Evolutionary conservation across 2,329 filamentous ascomycete genomes (phyloP), one percentile per base, ranked within the genome.

Genomic region (Aspergillus sergii): DNA sequence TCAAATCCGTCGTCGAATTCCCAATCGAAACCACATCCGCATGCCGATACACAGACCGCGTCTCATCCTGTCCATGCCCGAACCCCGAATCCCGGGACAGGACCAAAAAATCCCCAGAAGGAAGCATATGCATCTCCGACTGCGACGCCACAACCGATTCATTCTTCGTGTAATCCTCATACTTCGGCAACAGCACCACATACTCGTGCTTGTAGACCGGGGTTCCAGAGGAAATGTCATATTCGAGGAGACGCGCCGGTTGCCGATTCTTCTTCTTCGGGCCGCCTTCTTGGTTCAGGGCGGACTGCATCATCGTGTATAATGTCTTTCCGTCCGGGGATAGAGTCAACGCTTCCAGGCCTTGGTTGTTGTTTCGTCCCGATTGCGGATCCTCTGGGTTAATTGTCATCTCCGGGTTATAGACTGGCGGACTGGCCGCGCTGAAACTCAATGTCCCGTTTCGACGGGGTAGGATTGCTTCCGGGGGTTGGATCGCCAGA

Each of bases 341-440:
- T n/a, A 85, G 76, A 0, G 88, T 89, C 56, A 93, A 76, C 0
- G 87, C 89, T 75, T 93, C 90, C 56, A 92, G 86, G n/a, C 90
- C 90, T 73, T 91, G 89, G 75, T 93, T 93, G 75, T 93, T 92
- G 60, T 84, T 81, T 23, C 90, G 85, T 14, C 90, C 90, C 0
- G 84, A 84, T 1, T 82, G 80, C 0, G 88, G 86, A 66, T 89
- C 81, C 16, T 78, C 81, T 0, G 89, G 89, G 3, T 74, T 76
- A 2, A 86, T 81, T 11, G 77, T 72, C 19, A 81, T 72, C 16
- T 81, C 73, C 0, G 81, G 80, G 58, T 87, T 74, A 71, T 90
- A 91, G 56, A 85, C 79, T 4, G 89, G 88, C 0, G 89, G 85
- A 14, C 85, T 88, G 68, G 88, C 82, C 12, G 89, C 85, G 58